Percentiles rank a stretch among this genome's conserved stretches.
phyloP scores from a whole-genome alignment of 1,284 basidiomycete species.

The Ustilago bromivora region DNA sequence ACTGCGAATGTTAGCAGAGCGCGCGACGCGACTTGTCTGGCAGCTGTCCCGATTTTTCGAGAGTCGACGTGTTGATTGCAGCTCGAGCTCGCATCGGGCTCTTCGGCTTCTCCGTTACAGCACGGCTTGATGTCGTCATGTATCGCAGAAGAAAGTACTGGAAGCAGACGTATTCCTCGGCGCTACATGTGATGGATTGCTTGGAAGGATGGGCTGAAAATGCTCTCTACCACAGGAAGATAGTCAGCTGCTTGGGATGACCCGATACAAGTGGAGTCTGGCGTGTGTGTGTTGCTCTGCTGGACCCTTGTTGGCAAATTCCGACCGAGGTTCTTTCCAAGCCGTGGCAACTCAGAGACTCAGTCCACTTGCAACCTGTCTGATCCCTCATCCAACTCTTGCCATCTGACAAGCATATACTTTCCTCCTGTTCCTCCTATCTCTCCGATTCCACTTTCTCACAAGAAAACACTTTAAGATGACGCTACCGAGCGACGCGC shows the following conservation, averaged over 20 bases:
- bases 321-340: neutral
- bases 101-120: neutral
- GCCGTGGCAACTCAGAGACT: neutral
- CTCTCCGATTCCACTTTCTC: neutral
- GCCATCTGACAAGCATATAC: slow-evolving; percentile 4
- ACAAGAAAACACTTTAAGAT: slow-evolving; percentile 3
- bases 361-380: neutral
- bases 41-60: slow-evolving; percentile 5
- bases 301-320: slow-evolving; percentile 33
- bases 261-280: neutral
- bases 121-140: neutral
- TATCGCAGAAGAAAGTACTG: neutral
- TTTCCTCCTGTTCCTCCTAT: neutral
- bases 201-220: neutral
- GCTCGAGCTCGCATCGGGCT: slow-evolving; percentile 2
- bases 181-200: too few relatives aligned
- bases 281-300: slow-evolving; percentile 17
- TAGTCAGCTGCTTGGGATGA: neutral
- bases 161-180: neutral
- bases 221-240: neutral
- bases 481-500: slow-evolving; percentile 25
- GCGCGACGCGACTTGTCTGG: slow-evolving; percentile 44
- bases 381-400: neutral
- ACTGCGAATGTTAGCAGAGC: slow-evolving; percentile 22
- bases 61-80: slow-evolving; percentile 11